phyloP scores from a whole-genome alignment of 768 basidiomycete species.

The Hysterangium stoloniferum region DNA sequence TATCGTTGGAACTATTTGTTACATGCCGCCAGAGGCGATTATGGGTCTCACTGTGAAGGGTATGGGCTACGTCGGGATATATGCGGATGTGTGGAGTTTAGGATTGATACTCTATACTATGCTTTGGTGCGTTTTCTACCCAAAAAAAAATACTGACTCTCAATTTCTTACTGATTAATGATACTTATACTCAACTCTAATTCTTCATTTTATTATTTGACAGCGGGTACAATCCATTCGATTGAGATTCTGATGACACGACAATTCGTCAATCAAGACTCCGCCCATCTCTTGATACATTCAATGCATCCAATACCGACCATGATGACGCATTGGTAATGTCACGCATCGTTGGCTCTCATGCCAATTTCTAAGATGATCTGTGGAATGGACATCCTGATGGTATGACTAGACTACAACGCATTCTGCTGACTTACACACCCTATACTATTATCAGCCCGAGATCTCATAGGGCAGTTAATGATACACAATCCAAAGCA shows the following conservation, averaged over 20 bases:
- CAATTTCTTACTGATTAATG: neutral
- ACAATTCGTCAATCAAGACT: slow-evolving; percentile 16
- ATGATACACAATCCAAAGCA: slow-evolving; percentile 48
- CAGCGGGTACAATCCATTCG: slow-evolving; percentile 75
- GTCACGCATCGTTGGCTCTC: slow-evolving; percentile 57
- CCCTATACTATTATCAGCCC: slow-evolving; percentile 43
- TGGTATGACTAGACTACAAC: slow-evolving; percentile 33
- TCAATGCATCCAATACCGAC: slow-evolving; percentile 36
- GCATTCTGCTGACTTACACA: slow-evolving; percentile 13
- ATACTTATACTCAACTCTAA: no score
- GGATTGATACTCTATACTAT: slow-evolving; percentile 78
- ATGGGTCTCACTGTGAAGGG: slow-evolving; percentile 69
- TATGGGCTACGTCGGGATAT: slow-evolving; percentile 60
- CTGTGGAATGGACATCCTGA: slow-evolving; percentile 51
- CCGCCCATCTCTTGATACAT: slow-evolving; percentile 10
- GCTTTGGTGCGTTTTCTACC: slow-evolving; percentile 68
- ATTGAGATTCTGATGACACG: slow-evolving; percentile 35
- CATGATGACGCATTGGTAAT: slow-evolving; percentile 56
- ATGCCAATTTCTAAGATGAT: slow-evolving; percentile 44
- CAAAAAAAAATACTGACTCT: neutral
- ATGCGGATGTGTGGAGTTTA: slow-evolving; percentile 86
- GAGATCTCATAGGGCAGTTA: slow-evolving; percentile 48
- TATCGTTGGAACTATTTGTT: slow-evolving; percentile 82
- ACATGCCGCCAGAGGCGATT: slow-evolving; percentile 80
- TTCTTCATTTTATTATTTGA: no score